Evolutionary conservation across 495 filamentous ascomycete species (phyloP).

Genomic region (Cryomyces minteri): DNA sequence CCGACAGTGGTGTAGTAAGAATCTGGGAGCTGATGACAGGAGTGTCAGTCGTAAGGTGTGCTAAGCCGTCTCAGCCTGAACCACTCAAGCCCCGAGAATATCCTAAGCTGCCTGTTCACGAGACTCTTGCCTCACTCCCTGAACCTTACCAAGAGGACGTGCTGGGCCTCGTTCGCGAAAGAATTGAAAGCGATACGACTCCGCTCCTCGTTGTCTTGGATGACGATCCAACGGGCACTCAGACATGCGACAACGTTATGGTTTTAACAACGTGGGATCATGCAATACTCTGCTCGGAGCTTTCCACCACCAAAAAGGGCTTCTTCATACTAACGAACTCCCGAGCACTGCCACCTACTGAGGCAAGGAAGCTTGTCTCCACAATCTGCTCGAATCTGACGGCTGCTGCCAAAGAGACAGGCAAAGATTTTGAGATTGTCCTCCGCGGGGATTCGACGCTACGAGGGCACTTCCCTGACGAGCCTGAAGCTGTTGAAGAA

Average conservation of each 20-base stretch:
- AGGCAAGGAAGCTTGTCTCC: slow-evolving; percentile 24
- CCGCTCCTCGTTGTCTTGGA: slow-evolving; percentile 30
- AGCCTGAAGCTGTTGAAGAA: slow-evolving; percentile 28
- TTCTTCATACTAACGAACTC: slow-evolving; percentile 42
- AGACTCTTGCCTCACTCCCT: not conserved
- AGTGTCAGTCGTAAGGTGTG: not conserved
- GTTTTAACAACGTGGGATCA: slow-evolving; percentile 36
- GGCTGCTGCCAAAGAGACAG: slow-evolving; percentile 21
- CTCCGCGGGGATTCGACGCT: slow-evolving; percentile 34
- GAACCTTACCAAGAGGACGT: not conserved
- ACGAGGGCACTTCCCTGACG: slow-evolving; percentile 33
- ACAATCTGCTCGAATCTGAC: slow-evolving; percentile 29
- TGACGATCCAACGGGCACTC: slow-evolving; percentile 37
- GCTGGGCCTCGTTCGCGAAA: not conserved
- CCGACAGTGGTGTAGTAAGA: not conserved
- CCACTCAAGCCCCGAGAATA: not conserved
- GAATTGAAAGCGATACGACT: not conserved
- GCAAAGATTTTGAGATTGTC: slow-evolving; percentile 28
- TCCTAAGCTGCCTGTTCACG: not conserved
- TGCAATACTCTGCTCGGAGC: slow-evolving; percentile 23
- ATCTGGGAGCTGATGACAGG: not conserved
- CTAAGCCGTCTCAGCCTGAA: not conserved
- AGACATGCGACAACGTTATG: slow-evolving; percentile 36
- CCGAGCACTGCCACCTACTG: slow-evolving; percentile 27
- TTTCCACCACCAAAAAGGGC: slow-evolving; percentile 17